These are phyloP conservation scores for Syzygium malaccense DNA, from an alignment of 441 rosid genomes.

Conservation along the genomic window DNA sequence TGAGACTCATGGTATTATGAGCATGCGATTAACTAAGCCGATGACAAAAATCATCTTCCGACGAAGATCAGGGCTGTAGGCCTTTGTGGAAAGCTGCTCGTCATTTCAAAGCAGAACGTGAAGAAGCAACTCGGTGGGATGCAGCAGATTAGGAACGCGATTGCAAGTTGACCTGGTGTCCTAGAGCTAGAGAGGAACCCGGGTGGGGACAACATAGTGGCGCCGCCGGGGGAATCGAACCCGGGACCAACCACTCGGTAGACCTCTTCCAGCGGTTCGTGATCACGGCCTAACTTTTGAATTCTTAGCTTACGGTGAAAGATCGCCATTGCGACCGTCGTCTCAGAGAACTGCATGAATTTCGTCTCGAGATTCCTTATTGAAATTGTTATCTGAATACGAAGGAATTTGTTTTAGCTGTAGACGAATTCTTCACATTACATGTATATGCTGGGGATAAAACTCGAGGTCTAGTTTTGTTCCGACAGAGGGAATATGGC, in stretches of 20 bases:
- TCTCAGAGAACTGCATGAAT: background rate
- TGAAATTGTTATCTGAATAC: background rate
- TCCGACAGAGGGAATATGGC: too few species aligned
- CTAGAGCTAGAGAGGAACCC: background rate
- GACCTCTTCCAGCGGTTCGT: background rate
- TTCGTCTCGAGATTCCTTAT: background rate
- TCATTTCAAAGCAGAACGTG: background rate
- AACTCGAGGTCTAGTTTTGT: too few species aligned
- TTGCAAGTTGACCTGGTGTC: background rate
- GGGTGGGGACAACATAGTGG: background rate
- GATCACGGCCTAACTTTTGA: background rate
- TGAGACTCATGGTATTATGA: background rate
- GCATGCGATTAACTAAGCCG: background rate
- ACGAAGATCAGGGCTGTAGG: background rate
- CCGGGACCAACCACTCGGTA: background rate
- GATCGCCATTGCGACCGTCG: background rate
- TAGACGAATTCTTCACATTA: background rate
- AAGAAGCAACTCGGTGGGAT: background rate
- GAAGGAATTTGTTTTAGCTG: background rate
- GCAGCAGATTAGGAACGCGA: background rate
- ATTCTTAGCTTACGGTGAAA: background rate
- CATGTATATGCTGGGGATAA: accelerated
- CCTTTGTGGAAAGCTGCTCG: background rate
- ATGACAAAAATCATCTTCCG: background rate
- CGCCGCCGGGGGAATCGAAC: accelerated